These are phyloP conservation scores for Dittrichia graveolens DNA, from an alignment of 129 eudicot genomes.

Conservation along the genomic window DNA sequence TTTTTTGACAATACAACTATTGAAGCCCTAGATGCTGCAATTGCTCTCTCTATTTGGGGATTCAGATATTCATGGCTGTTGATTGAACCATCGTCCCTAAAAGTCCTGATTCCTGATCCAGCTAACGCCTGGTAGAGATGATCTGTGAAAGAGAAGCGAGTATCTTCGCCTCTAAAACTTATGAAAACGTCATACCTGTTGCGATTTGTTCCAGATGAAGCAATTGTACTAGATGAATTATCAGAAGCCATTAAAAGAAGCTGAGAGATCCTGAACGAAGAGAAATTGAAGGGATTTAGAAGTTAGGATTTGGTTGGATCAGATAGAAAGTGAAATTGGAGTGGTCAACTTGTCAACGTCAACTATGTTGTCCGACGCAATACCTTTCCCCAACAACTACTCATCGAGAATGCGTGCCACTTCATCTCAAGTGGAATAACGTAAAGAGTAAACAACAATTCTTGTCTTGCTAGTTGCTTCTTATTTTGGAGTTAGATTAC, in stretches of 20 bases:
- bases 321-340: neutral
- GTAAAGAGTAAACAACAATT: no score
- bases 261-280: neutral
- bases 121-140: neutral
- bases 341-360: neutral
- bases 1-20: conserved; percentile 19
- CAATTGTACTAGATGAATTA: neutral
- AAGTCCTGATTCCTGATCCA: neutral
- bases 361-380: neutral
- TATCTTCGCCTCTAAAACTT: neutral
- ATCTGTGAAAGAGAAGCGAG: neutral
- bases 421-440: no score
- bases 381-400: neutral
- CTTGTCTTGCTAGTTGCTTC: no score
- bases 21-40: neutral
- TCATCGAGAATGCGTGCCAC: no score
- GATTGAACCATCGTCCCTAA: neutral
- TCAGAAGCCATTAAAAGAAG: no score
- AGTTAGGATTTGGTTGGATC: neutral
- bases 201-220: neutral
- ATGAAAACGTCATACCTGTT: neutral
- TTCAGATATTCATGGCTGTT: conserved; percentile 16
- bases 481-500: no score
- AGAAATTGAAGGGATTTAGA: neutral
- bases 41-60: conserved; percentile 9